phyloP scores from a whole-genome alignment of 192 early-diverging fungal genomes.

The Haplosporangium gracile region DNA sequence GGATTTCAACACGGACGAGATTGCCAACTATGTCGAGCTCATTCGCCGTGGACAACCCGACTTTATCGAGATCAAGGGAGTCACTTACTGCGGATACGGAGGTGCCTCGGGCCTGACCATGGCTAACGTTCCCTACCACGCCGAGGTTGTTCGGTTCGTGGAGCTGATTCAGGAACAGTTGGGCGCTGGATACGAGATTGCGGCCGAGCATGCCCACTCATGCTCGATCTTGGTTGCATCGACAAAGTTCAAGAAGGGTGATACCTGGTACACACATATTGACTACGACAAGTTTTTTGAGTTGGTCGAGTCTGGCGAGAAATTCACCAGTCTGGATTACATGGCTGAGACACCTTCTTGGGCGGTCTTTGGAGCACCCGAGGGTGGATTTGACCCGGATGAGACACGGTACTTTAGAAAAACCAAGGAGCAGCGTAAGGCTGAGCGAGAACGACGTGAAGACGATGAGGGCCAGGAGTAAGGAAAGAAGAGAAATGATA shows the following conservation, averaged over 20 bases:
- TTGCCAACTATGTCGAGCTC: slow-evolving; percentile 75
- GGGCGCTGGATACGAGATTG: slow-evolving; percentile 75
- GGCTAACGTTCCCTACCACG: slow-evolving; percentile 80
- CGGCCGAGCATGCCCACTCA: slow-evolving; percentile 78
- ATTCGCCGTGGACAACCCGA: slow-evolving; percentile 74
- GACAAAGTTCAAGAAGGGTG: slow-evolving; percentile 74
- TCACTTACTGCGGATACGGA: slow-evolving; percentile 81
- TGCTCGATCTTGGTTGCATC: slow-evolving; percentile 77
- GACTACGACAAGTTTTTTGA: slow-evolving; percentile 80
- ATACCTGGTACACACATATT: slow-evolving; percentile 81
- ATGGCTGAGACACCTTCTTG: slow-evolving; percentile 76
- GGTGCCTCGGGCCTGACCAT: slow-evolving; percentile 75
- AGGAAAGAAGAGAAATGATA: neutral
- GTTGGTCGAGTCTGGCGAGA: slow-evolving; percentile 63
- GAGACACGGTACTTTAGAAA: slow-evolving; percentile 77
- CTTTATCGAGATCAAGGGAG: slow-evolving; percentile 84
- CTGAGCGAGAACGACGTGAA: slow-evolving; percentile 38
- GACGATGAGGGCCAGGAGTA: slow-evolving; percentile 26
- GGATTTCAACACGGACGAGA: slow-evolving; percentile 76
- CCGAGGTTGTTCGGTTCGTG: slow-evolving; percentile 77
- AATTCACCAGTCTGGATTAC: slow-evolving; percentile 75
- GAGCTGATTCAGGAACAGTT: slow-evolving; percentile 66
- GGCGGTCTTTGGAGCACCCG: slow-evolving; percentile 76
- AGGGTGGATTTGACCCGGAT: slow-evolving; percentile 78
- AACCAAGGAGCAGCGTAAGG: slow-evolving; percentile 55